phyloP scores from a whole-genome alignment of 352 stramenopile genomes.

The Globisporangium cystogenes region DNA sequence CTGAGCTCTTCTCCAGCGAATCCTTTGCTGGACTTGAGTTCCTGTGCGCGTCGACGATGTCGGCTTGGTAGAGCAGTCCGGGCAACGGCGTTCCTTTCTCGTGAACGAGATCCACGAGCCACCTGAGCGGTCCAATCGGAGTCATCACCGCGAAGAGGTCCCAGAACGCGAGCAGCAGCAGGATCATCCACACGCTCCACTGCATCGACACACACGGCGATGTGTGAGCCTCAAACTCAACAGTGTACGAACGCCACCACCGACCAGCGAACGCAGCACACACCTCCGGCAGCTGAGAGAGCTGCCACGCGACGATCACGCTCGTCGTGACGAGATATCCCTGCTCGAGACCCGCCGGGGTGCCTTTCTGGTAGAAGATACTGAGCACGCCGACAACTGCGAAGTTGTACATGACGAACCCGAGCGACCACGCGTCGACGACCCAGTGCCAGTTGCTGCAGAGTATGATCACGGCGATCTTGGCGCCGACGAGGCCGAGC shows the following conservation, averaged over 20 bases:
- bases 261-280: neutral
- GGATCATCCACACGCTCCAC: constrained; percentile 86
- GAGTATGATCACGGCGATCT: constrained; percentile 67
- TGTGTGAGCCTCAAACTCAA: neutral
- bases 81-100: constrained; percentile 85
- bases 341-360: constrained; percentile 79
- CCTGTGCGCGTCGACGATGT: constrained; percentile 43
- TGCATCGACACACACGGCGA: neutral
- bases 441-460: constrained; percentile 37
- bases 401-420: constrained; percentile 88
- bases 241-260: neutral
- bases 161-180: constrained; percentile 94
- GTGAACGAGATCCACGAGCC: constrained; percentile 91
- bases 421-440: constrained; percentile 44
- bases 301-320: constrained; percentile 96
- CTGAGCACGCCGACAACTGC: constrained; percentile 74
- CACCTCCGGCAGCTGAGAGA: constrained; percentile 94
- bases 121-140: constrained; percentile 92
- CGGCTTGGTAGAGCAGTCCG: constrained; percentile 93
- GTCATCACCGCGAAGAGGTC: constrained; percentile 97
- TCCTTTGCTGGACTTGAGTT: neutral
- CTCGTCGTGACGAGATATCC: constrained; percentile 90
- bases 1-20: neutral
- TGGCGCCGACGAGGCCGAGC: constrained; percentile 63
- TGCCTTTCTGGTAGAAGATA: constrained; percentile 86